These are phyloP conservation scores for Saturnispora saitoi DNA, from an alignment of 805 yeast genomes.

Conservation along the genomic window DNA sequence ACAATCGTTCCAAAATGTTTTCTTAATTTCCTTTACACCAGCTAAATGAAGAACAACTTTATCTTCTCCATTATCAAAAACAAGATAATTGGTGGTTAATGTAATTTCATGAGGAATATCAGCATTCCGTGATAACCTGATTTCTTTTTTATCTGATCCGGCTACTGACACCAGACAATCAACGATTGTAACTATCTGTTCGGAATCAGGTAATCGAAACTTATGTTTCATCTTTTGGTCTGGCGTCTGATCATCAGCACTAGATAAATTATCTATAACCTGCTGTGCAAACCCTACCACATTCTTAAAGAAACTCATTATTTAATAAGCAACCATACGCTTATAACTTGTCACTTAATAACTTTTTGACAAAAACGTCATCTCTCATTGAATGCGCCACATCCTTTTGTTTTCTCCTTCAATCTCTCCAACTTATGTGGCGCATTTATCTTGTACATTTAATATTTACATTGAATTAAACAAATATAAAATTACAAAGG, in stretches of 20 bases:
- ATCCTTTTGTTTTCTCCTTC: too few relatives aligned
- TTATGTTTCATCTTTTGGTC: constrained; percentile 65
- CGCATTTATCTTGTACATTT: too few relatives aligned
- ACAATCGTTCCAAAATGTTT: constrained; percentile 69
- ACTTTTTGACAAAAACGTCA: background rate
- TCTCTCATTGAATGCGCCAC: background rate
- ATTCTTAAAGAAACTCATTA: constrained; percentile 44
- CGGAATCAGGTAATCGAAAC: constrained; percentile 65
- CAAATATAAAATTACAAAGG: too few relatives aligned
- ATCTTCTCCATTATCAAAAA: constrained; percentile 62
- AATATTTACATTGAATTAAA: too few relatives aligned
- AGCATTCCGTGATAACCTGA: constrained; percentile 2
- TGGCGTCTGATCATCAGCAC: constrained; percentile 40
- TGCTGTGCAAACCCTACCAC: constrained; percentile 40
- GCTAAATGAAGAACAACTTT: constrained; percentile 65
- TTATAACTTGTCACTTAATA: background rate
- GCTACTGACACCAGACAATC: constrained; percentile 5
- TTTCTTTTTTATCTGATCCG: constrained; percentile 6
- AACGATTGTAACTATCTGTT: constrained; percentile 41
- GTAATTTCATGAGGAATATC: constrained; percentile 33
- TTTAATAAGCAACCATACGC: background rate
- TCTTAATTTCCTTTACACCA: constrained; percentile 74
- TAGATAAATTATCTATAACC: constrained; percentile 33
- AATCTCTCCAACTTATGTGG: too few relatives aligned
- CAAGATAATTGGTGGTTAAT: constrained; percentile 65